These are phyloP conservation scores for Acanthamoeba rhysodes DNA, from an alignment of 208 protist genomes.

Conservation along the genomic window DNA sequence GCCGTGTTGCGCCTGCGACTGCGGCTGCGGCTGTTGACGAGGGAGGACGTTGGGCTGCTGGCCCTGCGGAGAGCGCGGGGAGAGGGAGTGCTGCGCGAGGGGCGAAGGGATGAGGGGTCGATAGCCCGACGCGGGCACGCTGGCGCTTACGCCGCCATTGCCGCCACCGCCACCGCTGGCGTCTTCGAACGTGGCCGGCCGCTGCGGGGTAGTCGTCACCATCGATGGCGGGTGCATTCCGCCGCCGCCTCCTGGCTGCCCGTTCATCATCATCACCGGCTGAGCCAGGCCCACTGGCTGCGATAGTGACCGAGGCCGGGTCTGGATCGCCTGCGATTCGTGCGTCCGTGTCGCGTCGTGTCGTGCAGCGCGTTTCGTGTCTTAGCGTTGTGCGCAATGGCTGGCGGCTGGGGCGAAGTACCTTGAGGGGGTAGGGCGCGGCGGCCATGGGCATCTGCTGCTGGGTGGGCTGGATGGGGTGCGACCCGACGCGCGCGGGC, in stretches of 20 bases:
- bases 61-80: slow-evolving; percentile 15
- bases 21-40: background rate
- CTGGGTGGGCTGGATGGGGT: background rate
- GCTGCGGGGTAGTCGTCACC: background rate
- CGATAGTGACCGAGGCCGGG: slow-evolving; percentile 25
- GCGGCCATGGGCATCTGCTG: background rate
- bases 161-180: background rate
- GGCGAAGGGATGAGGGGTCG: slow-evolving; percentile 29
- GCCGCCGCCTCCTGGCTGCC: background rate
- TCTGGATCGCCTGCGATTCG: background rate
- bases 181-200: slow-evolving; percentile 26
- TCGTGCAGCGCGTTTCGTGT: background rate
- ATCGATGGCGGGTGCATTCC: background rate
- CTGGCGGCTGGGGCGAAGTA: no score
- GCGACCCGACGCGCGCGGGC: background rate
- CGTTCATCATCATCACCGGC: background rate
- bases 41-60: background rate
- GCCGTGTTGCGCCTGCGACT: background rate
- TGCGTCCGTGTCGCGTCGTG: no score
- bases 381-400: background rate
- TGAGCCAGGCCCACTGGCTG: slow-evolving; percentile 33
- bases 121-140: background rate
- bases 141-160: background rate
- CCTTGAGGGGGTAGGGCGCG: background rate
- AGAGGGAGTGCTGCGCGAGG: slow-evolving; percentile 36